Conservation (phyloP, 177 flowering plant species). For the Vitis hybrid region DNA sequence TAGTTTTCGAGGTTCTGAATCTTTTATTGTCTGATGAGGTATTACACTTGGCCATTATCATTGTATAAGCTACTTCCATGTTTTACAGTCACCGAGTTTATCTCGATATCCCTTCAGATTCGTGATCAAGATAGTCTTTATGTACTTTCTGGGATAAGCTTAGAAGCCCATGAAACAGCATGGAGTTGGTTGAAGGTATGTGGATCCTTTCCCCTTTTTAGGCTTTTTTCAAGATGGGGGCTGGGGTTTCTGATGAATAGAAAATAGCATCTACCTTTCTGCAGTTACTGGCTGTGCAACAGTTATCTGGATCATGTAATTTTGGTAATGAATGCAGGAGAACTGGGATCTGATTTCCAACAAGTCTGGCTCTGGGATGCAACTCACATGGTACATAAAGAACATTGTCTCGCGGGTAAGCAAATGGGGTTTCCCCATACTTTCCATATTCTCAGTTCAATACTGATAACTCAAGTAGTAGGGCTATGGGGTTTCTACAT, state of each 20-base stretch:
- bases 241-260: too few species aligned
- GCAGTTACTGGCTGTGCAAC: not conserved
- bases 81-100: not conserved
- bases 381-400: conserved; percentile 21
- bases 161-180: conserved; percentile 35
- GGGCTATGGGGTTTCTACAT: too few species aligned
- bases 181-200: conserved; percentile 47
- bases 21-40: conserved; percentile 35
- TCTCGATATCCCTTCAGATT: conserved; percentile 16
- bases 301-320: not conserved
- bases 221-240: not conserved
- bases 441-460: too few species aligned
- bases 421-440: not conserved
- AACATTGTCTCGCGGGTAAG: conserved; percentile 31
- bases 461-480: too few species aligned
- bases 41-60: not conserved
- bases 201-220: not conserved
- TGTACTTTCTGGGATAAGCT: conserved; percentile 27
- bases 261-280: not conserved
- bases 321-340: conserved; percentile 26
- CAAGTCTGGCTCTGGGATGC: conserved; percentile 31
- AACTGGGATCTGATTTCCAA: conserved; percentile 33
- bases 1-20: conserved; percentile 25
- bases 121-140: conserved; percentile 27
- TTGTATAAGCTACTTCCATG: not conserved